phyloP scores from a whole-genome alignment of 352 stramenopile species.

The Bremia lactucae region DNA sequence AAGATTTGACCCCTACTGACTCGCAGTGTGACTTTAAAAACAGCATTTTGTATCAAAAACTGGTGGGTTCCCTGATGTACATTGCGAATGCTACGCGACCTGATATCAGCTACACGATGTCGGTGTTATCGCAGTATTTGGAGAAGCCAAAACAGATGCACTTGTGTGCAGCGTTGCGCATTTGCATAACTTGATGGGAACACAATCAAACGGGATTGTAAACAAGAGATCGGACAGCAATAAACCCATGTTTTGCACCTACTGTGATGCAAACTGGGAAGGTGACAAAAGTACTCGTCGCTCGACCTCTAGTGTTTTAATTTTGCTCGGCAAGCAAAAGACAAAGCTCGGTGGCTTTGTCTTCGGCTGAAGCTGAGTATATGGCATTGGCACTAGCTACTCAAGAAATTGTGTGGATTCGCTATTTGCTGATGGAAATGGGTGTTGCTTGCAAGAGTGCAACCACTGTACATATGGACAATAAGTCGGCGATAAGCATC shows the following conservation, averaged over 20 bases:
- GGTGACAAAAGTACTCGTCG: neutral
- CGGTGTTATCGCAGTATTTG: neutral
- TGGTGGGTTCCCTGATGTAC: neutral
- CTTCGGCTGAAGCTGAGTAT: neutral
- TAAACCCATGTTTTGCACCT: neutral
- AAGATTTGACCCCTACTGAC: neutral
- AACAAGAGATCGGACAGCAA: neutral
- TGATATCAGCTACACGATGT: neutral
- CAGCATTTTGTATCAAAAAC: neutral
- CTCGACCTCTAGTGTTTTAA: neutral
- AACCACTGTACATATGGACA: neutral
- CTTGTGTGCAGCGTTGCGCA: neutral
- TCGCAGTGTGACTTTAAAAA: neutral
- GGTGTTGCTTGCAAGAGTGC: neutral
- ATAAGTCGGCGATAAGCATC: neutral
- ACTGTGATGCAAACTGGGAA: neutral
- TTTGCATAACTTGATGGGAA: neutral
- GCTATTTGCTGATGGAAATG: neutral
- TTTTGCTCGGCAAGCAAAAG: neutral
- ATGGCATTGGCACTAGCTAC: neutral
- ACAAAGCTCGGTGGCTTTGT: neutral
- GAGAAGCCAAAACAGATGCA: neutral
- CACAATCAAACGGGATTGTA: neutral
- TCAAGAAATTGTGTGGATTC: neutral
- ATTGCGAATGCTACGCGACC: neutral